Evolutionary conservation across 768 basidiomycete species (phyloP), one percentile per base, ranked within the genome.

Genomic region (Amanita polypyramis): DNA sequence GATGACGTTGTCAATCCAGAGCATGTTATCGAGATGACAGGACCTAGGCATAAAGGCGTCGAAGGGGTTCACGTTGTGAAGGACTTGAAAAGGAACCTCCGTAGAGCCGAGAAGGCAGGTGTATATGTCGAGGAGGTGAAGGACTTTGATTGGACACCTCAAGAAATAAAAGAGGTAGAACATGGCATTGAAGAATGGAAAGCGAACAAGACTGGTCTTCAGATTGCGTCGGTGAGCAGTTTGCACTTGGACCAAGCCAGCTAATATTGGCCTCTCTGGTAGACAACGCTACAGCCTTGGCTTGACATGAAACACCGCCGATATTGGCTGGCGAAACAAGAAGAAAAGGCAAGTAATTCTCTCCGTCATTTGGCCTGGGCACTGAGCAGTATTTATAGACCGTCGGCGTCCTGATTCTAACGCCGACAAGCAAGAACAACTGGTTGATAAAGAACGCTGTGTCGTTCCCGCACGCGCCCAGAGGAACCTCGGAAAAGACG

Each of bases 31-130:
- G 62, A 70, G 20, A 49, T 74, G 43, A 69, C 66, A 1, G 58
- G 59, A 12, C 61, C 65, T 0, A 62, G 65, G 5, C 57, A 58
- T 9, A 64, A 66, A 40, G 69, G 67, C 0, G 61, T 62, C 15
- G 62, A 65, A 49, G 67, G 65, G 21, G 59, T 51, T 56, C 65
- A 50, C 20, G 64, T 68, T 50, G 70, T 77, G 51, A 80, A 79
- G 59, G 76, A 77, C 47, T 59, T 82, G 54, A 75, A 76, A 61
- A 75, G 79, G 62, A 83, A 84, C 59, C 63, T 80, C 19, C 69
- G 74, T 41, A 64, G 74, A 12, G 80, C 80, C 8, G 69, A 80
- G 61, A 73, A 70, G 50, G 76, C 70, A 29, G 65, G 73, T 25
- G 74, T 84, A 8, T 61, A 68, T 45, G 67, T 80, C 15, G 60